These are phyloP conservation scores for Moricandia moricandioides DNA, from an alignment of 345 rosid genomes.

Conservation along the genomic window DNA sequence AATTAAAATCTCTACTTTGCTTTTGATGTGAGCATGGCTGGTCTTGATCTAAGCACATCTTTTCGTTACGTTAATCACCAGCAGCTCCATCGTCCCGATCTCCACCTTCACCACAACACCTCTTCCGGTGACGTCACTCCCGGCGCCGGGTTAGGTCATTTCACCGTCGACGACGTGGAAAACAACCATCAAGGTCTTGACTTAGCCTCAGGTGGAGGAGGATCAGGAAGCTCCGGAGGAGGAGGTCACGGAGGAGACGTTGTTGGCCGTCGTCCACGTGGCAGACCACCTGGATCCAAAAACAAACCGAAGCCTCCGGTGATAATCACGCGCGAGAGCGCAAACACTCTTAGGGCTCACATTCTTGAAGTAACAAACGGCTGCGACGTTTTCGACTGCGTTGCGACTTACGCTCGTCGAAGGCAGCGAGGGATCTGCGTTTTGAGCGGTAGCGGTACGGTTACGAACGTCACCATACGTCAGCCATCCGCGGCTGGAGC, in stretches of 20 bases:
- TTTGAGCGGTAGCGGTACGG: conserved; percentile 86
- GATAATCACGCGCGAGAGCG: conserved; percentile 90
- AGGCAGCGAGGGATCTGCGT: conserved; percentile 93
- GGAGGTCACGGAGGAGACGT: conserved; percentile 37
- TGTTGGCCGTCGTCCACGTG: conserved; percentile 72
- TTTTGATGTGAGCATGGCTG: conserved; percentile 48
- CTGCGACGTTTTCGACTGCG: conserved; percentile 85
- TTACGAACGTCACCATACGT: conserved; percentile 84
- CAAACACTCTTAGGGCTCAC: conserved; percentile 95
- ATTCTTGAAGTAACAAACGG: conserved; percentile 91
- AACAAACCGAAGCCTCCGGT: conserved; percentile 94
- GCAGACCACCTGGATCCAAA: conserved; percentile 94
- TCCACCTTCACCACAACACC: conserved; percentile 40
- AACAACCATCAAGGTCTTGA: conserved; percentile 55
- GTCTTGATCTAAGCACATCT: conserved; percentile 55
- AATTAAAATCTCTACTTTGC: conserved; percentile 24
- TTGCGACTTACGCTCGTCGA: conserved; percentile 81
- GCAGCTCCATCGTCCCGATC: conserved; percentile 51
- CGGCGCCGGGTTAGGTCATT: conserved; percentile 41
- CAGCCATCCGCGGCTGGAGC: conserved; percentile 92
- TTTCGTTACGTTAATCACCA: conserved; percentile 45
- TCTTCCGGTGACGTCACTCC: conserved; percentile 44
- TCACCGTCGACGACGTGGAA: conserved; percentile 40
- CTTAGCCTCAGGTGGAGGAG: conserved; percentile 41
- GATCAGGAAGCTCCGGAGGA: conserved; percentile 40